Conservation (phyloP, 345 rosid species). For the Turritis glabra region DNA sequence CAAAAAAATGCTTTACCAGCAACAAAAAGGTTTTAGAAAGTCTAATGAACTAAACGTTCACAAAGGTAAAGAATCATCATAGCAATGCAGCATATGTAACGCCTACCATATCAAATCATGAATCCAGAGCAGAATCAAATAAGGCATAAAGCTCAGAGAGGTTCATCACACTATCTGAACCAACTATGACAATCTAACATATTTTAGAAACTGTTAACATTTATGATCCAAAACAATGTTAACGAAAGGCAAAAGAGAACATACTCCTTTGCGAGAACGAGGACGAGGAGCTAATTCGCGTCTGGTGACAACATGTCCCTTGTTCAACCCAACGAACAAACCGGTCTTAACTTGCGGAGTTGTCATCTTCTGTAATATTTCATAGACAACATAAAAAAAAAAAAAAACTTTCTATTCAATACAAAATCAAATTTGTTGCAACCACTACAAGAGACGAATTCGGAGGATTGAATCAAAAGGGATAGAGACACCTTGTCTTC, state of each 20-base stretch:
- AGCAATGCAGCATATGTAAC: not conserved
- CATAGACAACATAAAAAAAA: not conserved
- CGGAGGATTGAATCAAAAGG: not conserved
- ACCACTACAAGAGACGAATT: not conserved
- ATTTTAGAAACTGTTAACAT: not conserved
- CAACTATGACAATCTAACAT: not conserved
- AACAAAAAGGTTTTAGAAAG: not conserved
- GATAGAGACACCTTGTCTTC: not conserved
- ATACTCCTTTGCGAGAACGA: constrained; percentile 42
- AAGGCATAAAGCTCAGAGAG: too few relatives aligned
- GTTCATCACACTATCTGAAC: not conserved
- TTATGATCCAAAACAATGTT: not conserved
- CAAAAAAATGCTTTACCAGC: not conserved
- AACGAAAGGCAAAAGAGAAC: not conserved
- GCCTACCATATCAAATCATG: not conserved
- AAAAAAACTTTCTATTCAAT: not conserved
- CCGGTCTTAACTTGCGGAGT: constrained; percentile 35
- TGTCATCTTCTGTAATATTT: constrained; percentile 31
- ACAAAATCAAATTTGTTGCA: not conserved
- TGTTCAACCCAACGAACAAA: constrained; percentile 47
- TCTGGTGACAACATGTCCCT: constrained; percentile 44
- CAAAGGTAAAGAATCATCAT: not conserved
- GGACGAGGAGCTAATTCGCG: constrained; percentile 43
- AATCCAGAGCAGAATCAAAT: not conserved
- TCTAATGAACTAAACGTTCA: not conserved